Base-by-base conservation (phyloP, 192 early-diverging fungal species). In the Rhizophagus sp. region DNA sequence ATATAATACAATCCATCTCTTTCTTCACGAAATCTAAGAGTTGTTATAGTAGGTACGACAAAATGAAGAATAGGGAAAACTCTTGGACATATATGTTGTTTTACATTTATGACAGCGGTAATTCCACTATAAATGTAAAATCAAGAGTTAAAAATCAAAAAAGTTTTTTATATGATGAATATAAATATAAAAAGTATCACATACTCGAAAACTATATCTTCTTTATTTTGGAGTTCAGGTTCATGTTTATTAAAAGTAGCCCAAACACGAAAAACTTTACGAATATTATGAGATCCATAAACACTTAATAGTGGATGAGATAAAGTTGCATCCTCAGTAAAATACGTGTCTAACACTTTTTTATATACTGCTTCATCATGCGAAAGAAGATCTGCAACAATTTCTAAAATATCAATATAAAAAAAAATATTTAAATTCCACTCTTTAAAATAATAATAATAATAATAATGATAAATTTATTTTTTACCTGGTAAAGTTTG, bases 41-140 rank as follows among this genome's bases (percentile, higher is more conserved):
- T 89, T 0, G 84, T 86, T 25, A 87, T 84, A 27, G 87, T 81
- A 47, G 88, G 89, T 9, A 90, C 85, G 36, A 86, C 78, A 41
- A 90, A 63, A 22, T 84, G 74, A 24, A 88, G 44, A 44, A 89
- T 79, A 3, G 89, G 89, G 19, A 90, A 83, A 11, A 89, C 73
- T 39, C 87, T 80, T 34, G 89, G 89, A 41, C 87, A 79, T 61
- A 90, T 62, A 62, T 88, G 86, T 44, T 90, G 89, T n/a, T 81
- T 82, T 25, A 87, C 41, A 39, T 84, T 85, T 27, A 90, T 77
- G 15, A 90, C 82, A 15, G 86, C 86, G 0, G 85, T 90, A 13
- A 85, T 76, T 17, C 85, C 84, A 79, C 82, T 84, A 79, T 68
- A 47, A 39, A 62, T 47, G 70, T 17, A 41, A 5, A 69, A 57